phyloP scores from a whole-genome alignment of 345 rosid genomes.

The Toxicodendron radicans region DNA sequence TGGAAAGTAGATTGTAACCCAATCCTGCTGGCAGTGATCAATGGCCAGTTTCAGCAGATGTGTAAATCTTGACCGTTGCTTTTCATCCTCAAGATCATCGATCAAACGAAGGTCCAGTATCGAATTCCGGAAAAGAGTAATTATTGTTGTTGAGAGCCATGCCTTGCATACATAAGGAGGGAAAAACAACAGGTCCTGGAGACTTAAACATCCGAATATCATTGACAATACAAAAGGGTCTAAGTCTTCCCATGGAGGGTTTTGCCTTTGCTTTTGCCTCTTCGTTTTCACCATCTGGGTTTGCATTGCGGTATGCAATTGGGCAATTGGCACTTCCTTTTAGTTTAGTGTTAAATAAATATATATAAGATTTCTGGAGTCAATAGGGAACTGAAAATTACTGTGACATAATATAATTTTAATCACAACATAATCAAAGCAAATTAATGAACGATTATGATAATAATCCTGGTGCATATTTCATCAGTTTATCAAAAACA shows the following conservation, averaged over 20 bases:
- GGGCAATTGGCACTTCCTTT: neutral
- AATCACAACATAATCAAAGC: no score
- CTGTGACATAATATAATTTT: no score
- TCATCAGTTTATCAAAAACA: no score
- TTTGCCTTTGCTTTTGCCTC: constrained; percentile 10
- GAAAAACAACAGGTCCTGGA: constrained; percentile 14
- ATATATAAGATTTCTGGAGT: neutral
- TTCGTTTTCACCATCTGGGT: neutral
- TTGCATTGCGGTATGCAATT: neutral
- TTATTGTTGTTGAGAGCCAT: constrained; percentile 19
- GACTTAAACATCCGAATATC: constrained; percentile 10
- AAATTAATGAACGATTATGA: no score
- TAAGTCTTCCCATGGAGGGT: constrained; percentile 15
- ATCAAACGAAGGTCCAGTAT: constrained; percentile 16
- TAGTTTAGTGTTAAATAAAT: neutral
- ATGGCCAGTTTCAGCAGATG: constrained; percentile 14
- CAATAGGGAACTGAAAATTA: no score
- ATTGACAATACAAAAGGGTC: constrained; percentile 9
- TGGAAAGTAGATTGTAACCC: constrained; percentile 19
- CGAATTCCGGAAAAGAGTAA: constrained; percentile 11
- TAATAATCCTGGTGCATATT: no score
- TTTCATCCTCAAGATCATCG: neutral
- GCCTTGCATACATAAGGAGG: constrained; percentile 17
- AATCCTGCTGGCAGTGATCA: neutral
- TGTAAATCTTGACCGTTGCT: constrained; percentile 15